These are phyloP conservation scores for Vaccinium myrtillus DNA, from an alignment of 148 eudicot genomes.

Conservation along the genomic window DNA sequence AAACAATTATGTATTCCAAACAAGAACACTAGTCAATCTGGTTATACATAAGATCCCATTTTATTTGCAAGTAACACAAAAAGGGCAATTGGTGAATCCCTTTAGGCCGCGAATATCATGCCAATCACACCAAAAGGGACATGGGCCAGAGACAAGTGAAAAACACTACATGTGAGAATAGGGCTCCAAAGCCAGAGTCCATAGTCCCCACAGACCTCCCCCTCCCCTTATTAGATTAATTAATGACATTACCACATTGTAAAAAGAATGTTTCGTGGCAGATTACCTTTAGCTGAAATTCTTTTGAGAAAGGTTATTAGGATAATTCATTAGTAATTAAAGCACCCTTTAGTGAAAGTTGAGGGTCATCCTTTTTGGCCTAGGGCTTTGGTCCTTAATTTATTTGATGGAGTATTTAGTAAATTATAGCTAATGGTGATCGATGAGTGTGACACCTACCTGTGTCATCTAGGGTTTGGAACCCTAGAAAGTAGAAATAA, in stretches of 20 bases:
- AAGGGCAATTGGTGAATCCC: neutral
- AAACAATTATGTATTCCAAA: neutral
- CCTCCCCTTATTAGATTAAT: neutral
- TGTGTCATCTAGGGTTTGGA: neutral
- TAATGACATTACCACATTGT: neutral
- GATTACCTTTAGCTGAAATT: neutral
- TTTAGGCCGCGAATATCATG: neutral
- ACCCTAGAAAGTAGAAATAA: neutral
- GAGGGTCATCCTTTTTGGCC: neutral
- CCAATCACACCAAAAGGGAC: neutral
- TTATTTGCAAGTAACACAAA: neutral
- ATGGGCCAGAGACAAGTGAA: conserved; percentile 9
- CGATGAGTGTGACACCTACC: neutral
- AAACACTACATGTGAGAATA: neutral
- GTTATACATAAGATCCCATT: neutral
- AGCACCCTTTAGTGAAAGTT: neutral
- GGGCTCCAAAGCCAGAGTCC: neutral
- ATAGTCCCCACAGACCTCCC: neutral
- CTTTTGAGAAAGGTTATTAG: conserved; percentile 15
- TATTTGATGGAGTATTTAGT: neutral
- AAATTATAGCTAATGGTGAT: neutral
- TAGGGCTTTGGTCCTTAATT: neutral
- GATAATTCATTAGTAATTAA: neutral
- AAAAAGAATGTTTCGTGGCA: conserved; percentile 10
- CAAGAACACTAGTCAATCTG: neutral